Base-by-base conservation (phyloP, 2,329 filamentous ascomycete genomes). In the Pseudogymnoascus verrucosus region DNA sequence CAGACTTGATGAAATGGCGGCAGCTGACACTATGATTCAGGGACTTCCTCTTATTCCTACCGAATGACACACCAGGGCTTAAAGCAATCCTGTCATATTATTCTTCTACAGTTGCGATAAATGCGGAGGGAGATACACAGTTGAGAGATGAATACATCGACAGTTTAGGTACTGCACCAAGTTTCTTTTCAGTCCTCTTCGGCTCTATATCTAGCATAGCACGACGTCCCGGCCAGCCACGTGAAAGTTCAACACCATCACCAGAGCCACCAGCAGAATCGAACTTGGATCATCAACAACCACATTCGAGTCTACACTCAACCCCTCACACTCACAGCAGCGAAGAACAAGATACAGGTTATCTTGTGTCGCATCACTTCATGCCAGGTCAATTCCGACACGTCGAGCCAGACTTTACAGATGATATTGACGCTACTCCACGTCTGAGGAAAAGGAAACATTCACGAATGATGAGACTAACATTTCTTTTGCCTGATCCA, bases 21-120 rank as follows among this genome's bases (percentile, higher is more conserved):
- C 39, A 37, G 39, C 59, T 61, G 26, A 61, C 39, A 42, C 59
- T 42, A n/a, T 42, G 51, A 57, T 40, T 54, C 72, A 96, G 92
- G 75, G 89, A 98, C 76, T 99, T 98, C 76, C 83, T 98, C 26
- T 85, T 98, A 51, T 98, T 98, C 77, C 89, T 98, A 78, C 86
- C 86, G 65, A 65, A 85, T 81, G 72, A 86, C 68, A 82, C 83
- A 64, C 86, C 89, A 23, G 88, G 89, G 68, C 83, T 99, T 51
- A 86, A 88, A 73, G 87, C 90, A 62, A 89, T 97, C 63, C 81
- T 97, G 70, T 93, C 91, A 61, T 98, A 96, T 77, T 99, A 96
- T 77, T 88, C 90, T 64, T 89, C 91, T 60, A 90, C 93, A 69
- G 87, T 96, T 73, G 92, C 90, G 76, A 82, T 99, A 74, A 96